Evolutionary conservation across 306 rosid genomes (phyloP).

Genomic region (Biancaea sappan): DNA sequence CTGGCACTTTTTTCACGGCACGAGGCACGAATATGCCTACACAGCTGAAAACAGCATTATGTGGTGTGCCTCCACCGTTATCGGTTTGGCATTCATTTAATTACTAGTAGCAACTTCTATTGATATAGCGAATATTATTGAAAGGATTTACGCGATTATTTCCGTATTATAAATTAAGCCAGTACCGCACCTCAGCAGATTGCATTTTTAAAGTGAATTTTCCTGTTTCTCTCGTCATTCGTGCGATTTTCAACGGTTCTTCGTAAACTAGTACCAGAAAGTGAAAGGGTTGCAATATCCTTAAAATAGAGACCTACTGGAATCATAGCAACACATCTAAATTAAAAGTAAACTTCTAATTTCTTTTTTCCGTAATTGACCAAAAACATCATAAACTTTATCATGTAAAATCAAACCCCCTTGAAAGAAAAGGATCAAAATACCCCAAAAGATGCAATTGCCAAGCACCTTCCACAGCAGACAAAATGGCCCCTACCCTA

Average conservation of each 20-base stretch:
- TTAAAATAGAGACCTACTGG: not conserved
- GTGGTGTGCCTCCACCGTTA: no score
- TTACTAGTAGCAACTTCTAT: no score
- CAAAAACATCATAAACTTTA: constrained; percentile 64
- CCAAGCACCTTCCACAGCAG: constrained; percentile 64
- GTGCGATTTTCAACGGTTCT: not conserved
- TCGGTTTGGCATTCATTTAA: no score
- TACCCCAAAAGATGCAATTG: constrained; percentile 74
- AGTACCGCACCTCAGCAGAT: no score
- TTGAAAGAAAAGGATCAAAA: constrained; percentile 61
- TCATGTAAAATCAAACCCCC: constrained; percentile 68
- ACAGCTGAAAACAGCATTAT: no score
- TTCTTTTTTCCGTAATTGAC: constrained; percentile 56
- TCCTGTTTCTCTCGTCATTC: not conserved
- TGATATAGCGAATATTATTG: no score
- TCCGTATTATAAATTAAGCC: no score
- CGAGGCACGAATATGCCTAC: no score
- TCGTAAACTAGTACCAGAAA: not conserved
- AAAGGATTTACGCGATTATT: no score
- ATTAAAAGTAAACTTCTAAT: constrained; percentile 45
- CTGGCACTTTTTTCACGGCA: no score
- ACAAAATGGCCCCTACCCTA: constrained; percentile 65
- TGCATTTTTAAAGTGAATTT: not conserved
- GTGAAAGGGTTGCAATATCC: not conserved
- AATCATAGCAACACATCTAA: constrained; percentile 40